Percentiles rank a stretch among this genome's conserved stretches.
Conservation (phyloP, 495 filamentous ascomycete species). For the Aspergillus campestris region DNA sequence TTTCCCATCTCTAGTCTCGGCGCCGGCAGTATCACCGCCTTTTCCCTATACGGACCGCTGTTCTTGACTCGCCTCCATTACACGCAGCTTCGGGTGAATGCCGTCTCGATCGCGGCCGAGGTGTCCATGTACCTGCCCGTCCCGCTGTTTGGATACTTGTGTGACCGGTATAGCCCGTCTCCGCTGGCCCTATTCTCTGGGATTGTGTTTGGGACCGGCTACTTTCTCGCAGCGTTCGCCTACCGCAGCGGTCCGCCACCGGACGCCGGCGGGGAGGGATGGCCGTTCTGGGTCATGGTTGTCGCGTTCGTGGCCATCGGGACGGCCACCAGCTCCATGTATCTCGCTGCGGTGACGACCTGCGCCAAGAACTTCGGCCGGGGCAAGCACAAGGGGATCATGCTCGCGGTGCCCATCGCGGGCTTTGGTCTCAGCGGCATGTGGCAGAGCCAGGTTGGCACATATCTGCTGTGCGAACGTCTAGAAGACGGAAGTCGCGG, state of each 20-base stretch:
- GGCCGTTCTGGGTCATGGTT: conserved; percentile 77
- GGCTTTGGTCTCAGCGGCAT: conserved; percentile 87
- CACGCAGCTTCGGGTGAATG: conserved; percentile 84
- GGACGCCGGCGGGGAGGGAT: conserved; percentile 49
- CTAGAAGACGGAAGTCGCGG: conserved; percentile 53
- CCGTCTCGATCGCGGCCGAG: conserved; percentile 73
- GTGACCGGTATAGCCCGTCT: conserved; percentile 76
- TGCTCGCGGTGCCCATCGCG: conserved; percentile 84
- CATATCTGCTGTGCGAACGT: conserved; percentile 61
- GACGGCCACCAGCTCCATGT: conserved; percentile 76
- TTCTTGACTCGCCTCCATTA: conserved; percentile 80
- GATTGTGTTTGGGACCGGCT: conserved; percentile 68
- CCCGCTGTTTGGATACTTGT: conserved; percentile 80
- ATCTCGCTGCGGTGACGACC: conserved; percentile 78
- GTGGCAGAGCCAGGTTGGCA: conserved; percentile 89
- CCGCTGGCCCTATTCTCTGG: conserved; percentile 64
- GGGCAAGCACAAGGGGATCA: conserved; percentile 78
- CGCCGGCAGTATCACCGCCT: conserved; percentile 77
- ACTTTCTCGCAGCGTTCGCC: conserved; percentile 71
- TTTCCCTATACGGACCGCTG: conserved; percentile 83
- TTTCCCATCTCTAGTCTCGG: conserved; percentile 45
- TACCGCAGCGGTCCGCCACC: conserved; percentile 56
- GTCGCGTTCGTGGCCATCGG: conserved; percentile 74
- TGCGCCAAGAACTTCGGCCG: conserved; percentile 96
- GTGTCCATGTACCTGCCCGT: conserved; percentile 84